Evolutionary conservation across 1,284 basidiomycete species (phyloP).

Genomic region (Wallemia ichthyophaga): DNA sequence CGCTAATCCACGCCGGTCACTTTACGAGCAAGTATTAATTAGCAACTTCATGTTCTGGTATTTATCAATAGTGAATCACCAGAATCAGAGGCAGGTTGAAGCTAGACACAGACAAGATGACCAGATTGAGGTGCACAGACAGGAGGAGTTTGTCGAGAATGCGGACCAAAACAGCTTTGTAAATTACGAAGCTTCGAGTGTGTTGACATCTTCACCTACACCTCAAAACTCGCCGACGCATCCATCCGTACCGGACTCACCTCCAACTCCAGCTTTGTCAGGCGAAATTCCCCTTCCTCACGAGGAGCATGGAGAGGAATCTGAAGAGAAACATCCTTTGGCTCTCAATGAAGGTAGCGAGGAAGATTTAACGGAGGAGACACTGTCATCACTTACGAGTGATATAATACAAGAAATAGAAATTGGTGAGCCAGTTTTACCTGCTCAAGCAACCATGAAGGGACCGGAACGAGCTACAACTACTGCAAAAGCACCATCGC

Average conservation of each 20-base stretch:
- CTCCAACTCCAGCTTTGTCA: background rate
- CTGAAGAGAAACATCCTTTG: background rate
- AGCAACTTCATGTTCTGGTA: conserved; percentile 99
- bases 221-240: background rate
- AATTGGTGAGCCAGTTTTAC: background rate
- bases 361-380: background rate
- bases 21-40: conserved; percentile 95
- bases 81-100: background rate
- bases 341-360: background rate
- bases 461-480: background rate
- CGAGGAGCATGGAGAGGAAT: background rate
- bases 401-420: background rate
- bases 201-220: background rate
- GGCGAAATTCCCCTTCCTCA: background rate
- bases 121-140: background rate
- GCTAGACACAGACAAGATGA: background rate
- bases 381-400: background rate
- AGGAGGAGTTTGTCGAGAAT: background rate
- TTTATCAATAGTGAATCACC: conserved; percentile 66
- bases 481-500: background rate
- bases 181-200: background rate
- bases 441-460: background rate
- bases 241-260: background rate
- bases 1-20: conserved; percentile 73
- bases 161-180: background rate